Evolutionary conservation across 306 rosid species (phyloP).

Genomic region (Cicer yamashitae): DNA sequence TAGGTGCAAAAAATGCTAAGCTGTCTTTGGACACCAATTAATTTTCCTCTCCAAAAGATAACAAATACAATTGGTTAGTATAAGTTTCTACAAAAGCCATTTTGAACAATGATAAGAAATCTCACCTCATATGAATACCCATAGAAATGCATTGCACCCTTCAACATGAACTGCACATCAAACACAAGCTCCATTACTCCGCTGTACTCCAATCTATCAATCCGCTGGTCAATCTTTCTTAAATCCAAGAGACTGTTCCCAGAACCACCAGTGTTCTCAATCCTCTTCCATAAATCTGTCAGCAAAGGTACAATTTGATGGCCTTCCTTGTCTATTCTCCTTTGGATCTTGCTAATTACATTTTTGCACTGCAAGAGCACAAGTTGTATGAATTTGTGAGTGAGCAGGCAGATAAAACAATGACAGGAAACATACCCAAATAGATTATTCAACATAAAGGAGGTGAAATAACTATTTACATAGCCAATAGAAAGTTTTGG

Average conservation of each 20-base stretch:
- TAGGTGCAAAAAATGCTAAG: too few relatives aligned
- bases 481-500: conserved; percentile 2
- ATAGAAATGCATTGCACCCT: conserved; percentile 79
- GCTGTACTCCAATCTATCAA: conserved; percentile 79
- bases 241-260: conserved; percentile 75
- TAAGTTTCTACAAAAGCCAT: background rate
- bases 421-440: conserved; percentile 29
- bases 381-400: conserved; percentile 43
- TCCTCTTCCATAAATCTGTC: conserved; percentile 88
- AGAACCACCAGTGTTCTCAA: conserved; percentile 65
- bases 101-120: conserved; percentile 37
- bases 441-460: conserved; percentile 16
- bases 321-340: conserved; percentile 90
- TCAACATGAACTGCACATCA: conserved; percentile 93
- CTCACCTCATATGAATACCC: conserved; percentile 85
- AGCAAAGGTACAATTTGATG: conserved; percentile 87
- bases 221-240: conserved; percentile 81
- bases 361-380: conserved; percentile 76
- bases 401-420: conserved; percentile 29
- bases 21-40: background rate
- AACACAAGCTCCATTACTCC: conserved; percentile 87
- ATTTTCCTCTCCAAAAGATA: background rate
- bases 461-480: conserved; percentile 14
- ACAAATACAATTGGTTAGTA: background rate
- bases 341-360: conserved; percentile 89